phyloP scores from a whole-genome alignment of 2,329 filamentous ascomycete genomes.

The Botrytis hyacinthi region DNA sequence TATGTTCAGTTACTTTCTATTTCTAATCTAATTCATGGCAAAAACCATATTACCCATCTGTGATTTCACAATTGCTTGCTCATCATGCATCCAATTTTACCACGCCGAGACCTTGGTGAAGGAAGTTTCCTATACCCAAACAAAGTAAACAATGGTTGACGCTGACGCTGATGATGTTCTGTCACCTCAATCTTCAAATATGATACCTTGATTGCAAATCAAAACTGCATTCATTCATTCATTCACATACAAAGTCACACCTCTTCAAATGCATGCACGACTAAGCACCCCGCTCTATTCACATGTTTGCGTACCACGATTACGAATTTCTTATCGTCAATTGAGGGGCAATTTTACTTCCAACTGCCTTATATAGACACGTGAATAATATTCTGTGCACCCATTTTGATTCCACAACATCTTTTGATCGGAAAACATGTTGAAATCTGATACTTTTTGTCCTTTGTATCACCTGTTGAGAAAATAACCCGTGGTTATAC shows the following conservation, averaged over 20 bases:
- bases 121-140: not conserved
- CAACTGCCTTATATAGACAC: not conserved
- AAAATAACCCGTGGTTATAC: conserved; percentile 3
- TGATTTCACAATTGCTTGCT: not conserved
- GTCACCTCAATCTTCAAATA: not conserved
- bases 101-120: not conserved
- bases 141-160: not conserved
- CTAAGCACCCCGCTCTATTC: not conserved
- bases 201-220: not conserved
- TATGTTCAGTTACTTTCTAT: not conserved
- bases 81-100: not conserved
- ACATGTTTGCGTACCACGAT: not conserved
- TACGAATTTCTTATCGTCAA: not conserved
- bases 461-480: not conserved
- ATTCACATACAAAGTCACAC: not conserved
- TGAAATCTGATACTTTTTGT: not conserved
- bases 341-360: not conserved
- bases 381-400: not conserved
- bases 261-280: not conserved
- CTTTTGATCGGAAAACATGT: not conserved
- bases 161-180: not conserved
- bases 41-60: not conserved
- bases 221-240: not conserved
- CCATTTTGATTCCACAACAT: not conserved
- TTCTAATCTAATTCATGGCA: not conserved